Base-by-base conservation (phyloP, 1,284 basidiomycete genomes). In the Pyrrhoderma noxium region DNA sequence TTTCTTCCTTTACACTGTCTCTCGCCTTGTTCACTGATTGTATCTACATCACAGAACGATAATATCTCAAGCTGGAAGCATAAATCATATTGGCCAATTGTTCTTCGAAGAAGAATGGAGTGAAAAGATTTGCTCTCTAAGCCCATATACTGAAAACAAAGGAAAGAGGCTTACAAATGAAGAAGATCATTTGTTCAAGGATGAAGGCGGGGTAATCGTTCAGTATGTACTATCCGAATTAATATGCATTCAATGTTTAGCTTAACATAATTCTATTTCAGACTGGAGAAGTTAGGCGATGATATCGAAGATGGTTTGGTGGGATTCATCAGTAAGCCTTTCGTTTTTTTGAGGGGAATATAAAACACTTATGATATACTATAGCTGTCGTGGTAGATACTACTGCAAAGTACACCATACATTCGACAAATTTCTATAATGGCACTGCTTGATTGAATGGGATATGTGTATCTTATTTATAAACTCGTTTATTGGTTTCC, bases 51-150 rank as follows among this genome's bases (percentile, higher is more conserved):
- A n/a, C n/a, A 31, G 27, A 5, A 70, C 70, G 4, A 57, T 68
- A n/a, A 54, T 64, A 37, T 72, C 71, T 55, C 60, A 61, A 39
- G 70, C 72, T 5, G 72, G 73, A 8, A 65, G 69, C 18, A 68
- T 79, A 1, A 64, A 65, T 0, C 77, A 83, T 62, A 70, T 73
- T n/a, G 80, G 80, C 1, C 80, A 83, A 59, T 79, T 80, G 64
- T 83, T 82, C 70, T 80, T 83, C 54, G 77, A 80, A 31, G 80
- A 83, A 56, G 71, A 72, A 3, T 66, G 80, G 51, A 80, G 79
- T 59, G 61, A 68, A 55, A 45, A 62, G 53, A 64, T 72, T 47
- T 66, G 61, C 42, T 53, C 53, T 0, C 53, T 56, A 8, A 43
- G 46, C 3, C 64, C 62, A 8, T 67, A 68, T 55, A 59, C 45